These are phyloP conservation scores for Boletus tylopilopsis DNA, from an alignment of 768 basidiomycete genomes.

Conservation along the genomic window DNA sequence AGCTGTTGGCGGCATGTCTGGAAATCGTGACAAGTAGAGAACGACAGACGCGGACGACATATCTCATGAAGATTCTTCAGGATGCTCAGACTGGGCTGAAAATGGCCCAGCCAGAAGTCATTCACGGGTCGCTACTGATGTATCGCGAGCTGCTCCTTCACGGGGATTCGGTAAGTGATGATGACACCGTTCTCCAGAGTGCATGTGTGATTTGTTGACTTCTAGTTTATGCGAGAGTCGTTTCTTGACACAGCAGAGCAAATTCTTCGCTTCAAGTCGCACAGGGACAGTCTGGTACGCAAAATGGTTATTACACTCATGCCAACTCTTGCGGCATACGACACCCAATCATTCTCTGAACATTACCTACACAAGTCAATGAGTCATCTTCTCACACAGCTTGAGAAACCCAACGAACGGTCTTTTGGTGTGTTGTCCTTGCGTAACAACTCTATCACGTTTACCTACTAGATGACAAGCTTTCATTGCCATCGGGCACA, in stretches of 20 bases:
- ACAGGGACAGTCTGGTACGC: conserved; percentile 83
- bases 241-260: conserved; percentile 87
- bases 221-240: conserved; percentile 82
- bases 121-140: conserved; percentile 89
- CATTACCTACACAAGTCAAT: conserved; percentile 92
- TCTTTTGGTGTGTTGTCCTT: conserved; percentile 59
- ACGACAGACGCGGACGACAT: conserved; percentile 59
- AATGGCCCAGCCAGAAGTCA: conserved; percentile 76
- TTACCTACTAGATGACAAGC: conserved; percentile 43
- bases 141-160: conserved; percentile 89
- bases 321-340: conserved; percentile 91
- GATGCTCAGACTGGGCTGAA: conserved; percentile 85
- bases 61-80: conserved; percentile 77
- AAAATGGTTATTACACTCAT: conserved; percentile 96
- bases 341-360: conserved; percentile 87
- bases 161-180: conserved; percentile 79
- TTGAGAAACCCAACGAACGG: conserved; percentile 86
- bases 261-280: conserved; percentile 82
- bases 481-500: conserved; percentile 95
- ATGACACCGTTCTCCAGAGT: background rate
- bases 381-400: conserved; percentile 82
- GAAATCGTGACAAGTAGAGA: conserved; percentile 81
- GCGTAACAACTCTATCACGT: conserved; percentile 3
- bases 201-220: conserved; percentile 1
- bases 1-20: conserved; percentile 88